phyloP scores from a whole-genome alignment of 2,329 filamentous ascomycete species.

The Incumbomyces delicatus region DNA sequence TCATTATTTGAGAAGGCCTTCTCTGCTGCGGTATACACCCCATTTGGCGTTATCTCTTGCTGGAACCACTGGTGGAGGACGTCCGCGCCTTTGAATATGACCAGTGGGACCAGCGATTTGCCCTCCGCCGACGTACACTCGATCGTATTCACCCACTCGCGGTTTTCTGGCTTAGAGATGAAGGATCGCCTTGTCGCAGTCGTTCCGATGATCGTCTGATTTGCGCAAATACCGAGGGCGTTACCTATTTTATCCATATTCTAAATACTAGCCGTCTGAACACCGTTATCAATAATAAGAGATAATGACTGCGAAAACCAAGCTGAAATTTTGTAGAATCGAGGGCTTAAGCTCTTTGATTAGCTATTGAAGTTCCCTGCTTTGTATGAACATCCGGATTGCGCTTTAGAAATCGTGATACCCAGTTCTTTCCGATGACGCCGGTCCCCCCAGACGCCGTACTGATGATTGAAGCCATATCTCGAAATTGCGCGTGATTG shows the following conservation, averaged over 20 bases:
- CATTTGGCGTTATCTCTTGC: constrained; percentile 9
- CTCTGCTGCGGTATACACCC: constrained; percentile 14
- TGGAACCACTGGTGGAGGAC: constrained; percentile 18
- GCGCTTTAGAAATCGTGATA: background rate
- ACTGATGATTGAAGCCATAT: constrained; percentile 1
- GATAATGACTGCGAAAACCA: background rate
- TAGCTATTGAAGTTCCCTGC: background rate
- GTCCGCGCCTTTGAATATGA: constrained; percentile 19
- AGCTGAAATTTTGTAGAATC: background rate
- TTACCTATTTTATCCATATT: constrained; percentile 16
- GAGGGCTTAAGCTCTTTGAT: constrained; percentile 1
- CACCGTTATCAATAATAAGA: constrained; percentile 5
- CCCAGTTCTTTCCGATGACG: constrained; percentile 3
- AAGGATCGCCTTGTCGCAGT: constrained; percentile 1
- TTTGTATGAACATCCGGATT: background rate
- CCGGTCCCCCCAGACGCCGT: background rate
- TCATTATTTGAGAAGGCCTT: constrained; percentile 21
- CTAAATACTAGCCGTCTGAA: constrained; percentile 16
- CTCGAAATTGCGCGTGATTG: constrained; percentile 3
- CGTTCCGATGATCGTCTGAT: constrained; percentile 9
- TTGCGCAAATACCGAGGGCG: constrained; percentile 9
- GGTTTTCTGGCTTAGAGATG: constrained; percentile 10
- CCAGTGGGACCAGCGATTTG: constrained; percentile 8
- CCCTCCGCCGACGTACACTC: constrained; percentile 15
- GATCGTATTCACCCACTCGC: constrained; percentile 16